Evolutionary conservation across 225 moss, liverwort and hornwort genomes (phyloP).

Genomic region (Rhytidiadelphus loreus): DNA sequence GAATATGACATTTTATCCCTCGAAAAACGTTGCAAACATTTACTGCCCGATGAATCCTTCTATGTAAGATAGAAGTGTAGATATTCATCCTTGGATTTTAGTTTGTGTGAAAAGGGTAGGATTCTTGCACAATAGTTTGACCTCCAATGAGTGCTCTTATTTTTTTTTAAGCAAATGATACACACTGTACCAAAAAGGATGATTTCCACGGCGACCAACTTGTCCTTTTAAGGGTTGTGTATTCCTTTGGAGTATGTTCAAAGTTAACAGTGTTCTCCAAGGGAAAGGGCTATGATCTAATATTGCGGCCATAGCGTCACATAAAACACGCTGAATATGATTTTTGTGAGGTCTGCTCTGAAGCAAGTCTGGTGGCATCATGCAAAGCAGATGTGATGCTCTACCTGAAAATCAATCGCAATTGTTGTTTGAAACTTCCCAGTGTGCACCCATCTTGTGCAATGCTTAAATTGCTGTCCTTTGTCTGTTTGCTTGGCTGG

Average conservation of each 20-base stretch:
- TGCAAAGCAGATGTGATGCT: neutral
- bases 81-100: no score
- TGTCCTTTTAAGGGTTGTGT: no score
- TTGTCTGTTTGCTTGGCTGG: neutral
- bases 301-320: neutral
- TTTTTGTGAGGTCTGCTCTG: neutral
- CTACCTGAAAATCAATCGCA: neutral
- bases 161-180: no score
- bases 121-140: no score
- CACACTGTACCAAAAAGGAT: no score
- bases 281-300: neutral
- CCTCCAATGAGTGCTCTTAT: no score
- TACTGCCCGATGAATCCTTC: no score
- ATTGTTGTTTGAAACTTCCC: neutral
- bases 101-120: no score
- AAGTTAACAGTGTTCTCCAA: neutral
- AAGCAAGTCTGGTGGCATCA: neutral
- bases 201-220: no score
- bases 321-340: neutral
- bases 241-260: neutral
- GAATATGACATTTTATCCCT: neutral
- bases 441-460: neutral
- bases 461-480: neutral
- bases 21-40: no score
- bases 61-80: no score